Base-by-base conservation (phyloP, 495 filamentous ascomycete genomes). In the Cairneyella variabilis region DNA sequence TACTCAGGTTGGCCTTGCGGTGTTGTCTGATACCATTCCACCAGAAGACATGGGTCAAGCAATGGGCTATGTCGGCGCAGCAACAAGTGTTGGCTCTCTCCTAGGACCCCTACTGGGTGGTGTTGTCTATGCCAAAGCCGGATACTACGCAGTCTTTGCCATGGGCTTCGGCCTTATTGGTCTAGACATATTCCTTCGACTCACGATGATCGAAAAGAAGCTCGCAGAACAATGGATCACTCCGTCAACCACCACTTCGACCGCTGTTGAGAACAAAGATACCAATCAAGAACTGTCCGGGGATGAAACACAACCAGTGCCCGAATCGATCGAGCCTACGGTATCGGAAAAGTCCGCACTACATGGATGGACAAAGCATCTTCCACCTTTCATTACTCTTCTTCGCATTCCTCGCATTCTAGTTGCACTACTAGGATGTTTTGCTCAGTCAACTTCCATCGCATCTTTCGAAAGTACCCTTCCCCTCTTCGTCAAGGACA, bases 1-100 rank as follows among this genome's bases (percentile, higher is more conserved):
- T 14, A 34, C 8, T 8, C 30, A 34, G 0, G 83, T 85, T 5
- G 79, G 90, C 0, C 73, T 90, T 14, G 90, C 91, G 0, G 67
- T 95, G 8, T 66, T 96, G 6, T 86, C 84, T 3, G 90, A 95
- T 56, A 95, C 89, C 0, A 82, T 91, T 49, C 81, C 78, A 0
- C 42, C 72, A 47, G 73, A 82, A 4, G 69, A 76, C 2, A 71
- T 91, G 25, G 90, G 86, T 0, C 75, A 89, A 53, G 79, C 82
- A 0, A 84, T 95, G 77, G 90, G 90, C 0, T 91, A 83, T 64
- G 76, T 89, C 1, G 79, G 75, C 51, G 72, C 88, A 64, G 79
- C 80, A 6, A 83, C 89, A 69, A 86, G 78, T 36, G 43, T 89
- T 7, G 88, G 80, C 1, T 75, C 86, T 22, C 72, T 95, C 41